These are phyloP conservation scores for Camellia oleifera DNA, from an alignment of 179 eudicot species.

Conservation along the genomic window DNA sequence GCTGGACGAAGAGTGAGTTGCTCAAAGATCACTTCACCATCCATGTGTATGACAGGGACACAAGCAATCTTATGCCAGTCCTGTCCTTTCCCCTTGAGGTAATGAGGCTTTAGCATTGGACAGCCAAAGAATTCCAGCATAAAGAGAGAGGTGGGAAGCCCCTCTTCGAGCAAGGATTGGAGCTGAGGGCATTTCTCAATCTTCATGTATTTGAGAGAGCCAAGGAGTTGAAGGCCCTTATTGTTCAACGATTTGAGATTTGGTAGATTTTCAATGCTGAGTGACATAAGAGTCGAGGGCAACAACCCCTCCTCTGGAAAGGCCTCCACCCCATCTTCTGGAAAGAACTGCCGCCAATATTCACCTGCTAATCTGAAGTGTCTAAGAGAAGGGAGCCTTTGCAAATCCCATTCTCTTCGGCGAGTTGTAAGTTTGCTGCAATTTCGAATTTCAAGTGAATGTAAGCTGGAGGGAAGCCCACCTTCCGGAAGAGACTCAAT, in stretches of 20 bases:
- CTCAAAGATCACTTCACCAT: no score
- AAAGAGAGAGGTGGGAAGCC: constrained; percentile 13
- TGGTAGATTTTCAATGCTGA: not conserved
- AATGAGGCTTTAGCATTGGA: constrained; percentile 9
- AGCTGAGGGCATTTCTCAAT: constrained; percentile 13
- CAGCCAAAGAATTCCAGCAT: not conserved
- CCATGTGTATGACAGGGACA: no score
- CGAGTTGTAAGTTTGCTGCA: no score
- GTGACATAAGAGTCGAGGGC: constrained; percentile 10
- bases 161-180: constrained; percentile 20
- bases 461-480: no score
- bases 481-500: not conserved
- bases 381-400: no score
- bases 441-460: no score
- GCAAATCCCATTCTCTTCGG: no score
- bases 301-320: not conserved
- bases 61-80: constrained; percentile 1
- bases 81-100: not conserved
- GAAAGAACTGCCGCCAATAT: no score
- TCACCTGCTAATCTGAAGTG: no score
- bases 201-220: constrained; percentile 11
- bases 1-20: no score
- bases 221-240: constrained; percentile 13
- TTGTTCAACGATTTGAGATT: constrained; percentile 12
- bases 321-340: not conserved